Conservation (phyloP, 306 rosid species). For the Acmispon strigosus region DNA sequence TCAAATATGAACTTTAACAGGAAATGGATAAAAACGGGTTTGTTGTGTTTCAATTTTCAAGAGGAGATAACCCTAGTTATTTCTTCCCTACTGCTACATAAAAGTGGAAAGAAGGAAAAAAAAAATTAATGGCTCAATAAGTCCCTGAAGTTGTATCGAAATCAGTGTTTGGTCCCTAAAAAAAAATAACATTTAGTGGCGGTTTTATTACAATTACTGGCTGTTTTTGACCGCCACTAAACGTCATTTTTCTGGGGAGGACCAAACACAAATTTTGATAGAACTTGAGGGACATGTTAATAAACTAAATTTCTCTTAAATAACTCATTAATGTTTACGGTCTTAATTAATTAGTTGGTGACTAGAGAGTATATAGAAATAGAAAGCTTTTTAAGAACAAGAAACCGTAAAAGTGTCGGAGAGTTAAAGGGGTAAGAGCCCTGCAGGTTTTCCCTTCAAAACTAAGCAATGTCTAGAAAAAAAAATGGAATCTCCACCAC, state of each 20-base stretch:
- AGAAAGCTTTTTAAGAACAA: constrained; percentile 20
- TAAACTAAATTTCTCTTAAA: neutral
- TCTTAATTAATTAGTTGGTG: constrained; percentile 11
- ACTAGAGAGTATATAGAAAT: neutral
- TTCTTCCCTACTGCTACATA: no score
- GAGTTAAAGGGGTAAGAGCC: neutral
- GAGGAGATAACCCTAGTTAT: no score
- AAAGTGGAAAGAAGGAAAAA: no score
- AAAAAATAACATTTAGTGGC: no score
- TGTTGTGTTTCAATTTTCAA: neutral
- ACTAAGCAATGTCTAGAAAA: constrained; percentile 26
- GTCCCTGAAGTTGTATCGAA: no score
- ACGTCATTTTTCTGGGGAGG: no score
- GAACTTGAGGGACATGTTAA: no score
- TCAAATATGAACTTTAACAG: neutral
- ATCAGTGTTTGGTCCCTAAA: no score
- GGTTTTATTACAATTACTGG: no score
- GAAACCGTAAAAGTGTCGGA: constrained; percentile 5
- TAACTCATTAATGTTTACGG: neutral
- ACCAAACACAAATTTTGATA: no score
- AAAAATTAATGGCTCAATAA: no score
- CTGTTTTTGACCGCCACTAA: no score
- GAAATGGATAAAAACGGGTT: neutral
- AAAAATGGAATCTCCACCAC: constrained; percentile 30
- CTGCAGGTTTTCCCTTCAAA: constrained; percentile 19